These are phyloP conservation scores for Pseudotsuga menziesii DNA, from an alignment of 75 land plant genomes.

Conservation along the genomic window DNA sequence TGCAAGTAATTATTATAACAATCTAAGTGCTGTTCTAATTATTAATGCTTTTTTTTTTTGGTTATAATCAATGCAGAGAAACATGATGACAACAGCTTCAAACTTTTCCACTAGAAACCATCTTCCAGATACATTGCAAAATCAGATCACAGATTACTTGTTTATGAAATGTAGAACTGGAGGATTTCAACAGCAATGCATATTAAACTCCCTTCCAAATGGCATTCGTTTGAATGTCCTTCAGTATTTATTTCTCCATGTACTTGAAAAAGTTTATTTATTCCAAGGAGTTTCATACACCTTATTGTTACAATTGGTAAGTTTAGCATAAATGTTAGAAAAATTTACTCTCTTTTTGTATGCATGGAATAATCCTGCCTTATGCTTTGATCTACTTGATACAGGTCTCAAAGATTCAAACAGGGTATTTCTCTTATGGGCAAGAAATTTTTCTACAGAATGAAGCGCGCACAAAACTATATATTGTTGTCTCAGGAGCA, in stretches of 20 bases:
- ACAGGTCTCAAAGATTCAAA: constrained; percentile 27
- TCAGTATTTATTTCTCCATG: constrained; percentile 21
- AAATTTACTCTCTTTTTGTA: too few relatives aligned
- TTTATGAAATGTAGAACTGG: constrained; percentile 24
- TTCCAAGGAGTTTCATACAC: constrained; percentile 28
- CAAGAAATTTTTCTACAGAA: constrained; percentile 22
- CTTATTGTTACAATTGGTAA: constrained; percentile 28
- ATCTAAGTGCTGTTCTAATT: neutral
- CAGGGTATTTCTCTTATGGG: constrained; percentile 19
- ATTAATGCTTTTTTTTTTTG: neutral
- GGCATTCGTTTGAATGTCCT: too few relatives aligned
- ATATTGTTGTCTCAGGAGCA: constrained; percentile 24
- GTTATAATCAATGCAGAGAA: neutral
- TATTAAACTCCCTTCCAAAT: too few relatives aligned
- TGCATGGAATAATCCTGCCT: too few relatives aligned
- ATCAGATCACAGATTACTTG: constrained; percentile 30
- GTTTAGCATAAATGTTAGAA: neutral
- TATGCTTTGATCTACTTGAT: neutral
- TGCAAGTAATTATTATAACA: too few relatives aligned
- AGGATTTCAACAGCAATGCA: constrained; percentile 5
- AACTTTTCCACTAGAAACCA: too few relatives aligned
- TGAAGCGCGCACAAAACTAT: constrained; percentile 16
- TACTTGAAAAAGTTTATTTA: constrained; percentile 23
- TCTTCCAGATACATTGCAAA: constrained; percentile 1
- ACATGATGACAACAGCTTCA: too few relatives aligned